phyloP scores from a whole-genome alignment of 129 eudicot genomes.

The Flaveria brownii region DNA sequence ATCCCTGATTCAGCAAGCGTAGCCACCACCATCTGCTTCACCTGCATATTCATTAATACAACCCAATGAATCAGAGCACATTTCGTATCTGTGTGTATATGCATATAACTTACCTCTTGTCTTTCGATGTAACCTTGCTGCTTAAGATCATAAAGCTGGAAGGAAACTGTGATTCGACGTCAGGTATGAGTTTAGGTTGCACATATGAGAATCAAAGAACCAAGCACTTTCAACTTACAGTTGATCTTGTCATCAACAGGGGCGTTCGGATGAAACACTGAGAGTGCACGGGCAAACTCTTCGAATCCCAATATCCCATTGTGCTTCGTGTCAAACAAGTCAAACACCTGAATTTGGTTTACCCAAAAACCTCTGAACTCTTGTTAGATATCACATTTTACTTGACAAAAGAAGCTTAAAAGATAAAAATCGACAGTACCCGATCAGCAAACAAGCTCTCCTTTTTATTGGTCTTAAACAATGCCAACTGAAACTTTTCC shows the following conservation, averaged over 20 bases:
- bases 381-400: not conserved
- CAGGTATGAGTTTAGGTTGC: not conserved
- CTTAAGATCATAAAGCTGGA: constrained; percentile 88
- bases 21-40: constrained; percentile 93
- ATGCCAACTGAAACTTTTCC: constrained; percentile 94
- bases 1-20: constrained; percentile 87
- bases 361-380: constrained; percentile 18
- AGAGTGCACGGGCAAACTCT: constrained; percentile 92
- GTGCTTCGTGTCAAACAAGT: constrained; percentile 92
- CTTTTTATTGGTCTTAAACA: constrained; percentile 87
- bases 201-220: not conserved
- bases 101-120: constrained; percentile 59
- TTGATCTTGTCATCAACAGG: constrained; percentile 88
- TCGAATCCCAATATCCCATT: constrained; percentile 84
- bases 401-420: not conserved
- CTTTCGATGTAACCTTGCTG: constrained; percentile 96
- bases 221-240: constrained; percentile 43
- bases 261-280: constrained; percentile 94
- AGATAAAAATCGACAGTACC: constrained; percentile 37
- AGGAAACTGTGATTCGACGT: constrained; percentile 60
- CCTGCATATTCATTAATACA: constrained; percentile 39
- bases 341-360: constrained; percentile 59
- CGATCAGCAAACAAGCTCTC: constrained; percentile 94
- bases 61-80: not conserved
- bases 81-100: not conserved